Conservation (phyloP, 1,139 yeast species). For the Ogataea hybrid region DNA sequence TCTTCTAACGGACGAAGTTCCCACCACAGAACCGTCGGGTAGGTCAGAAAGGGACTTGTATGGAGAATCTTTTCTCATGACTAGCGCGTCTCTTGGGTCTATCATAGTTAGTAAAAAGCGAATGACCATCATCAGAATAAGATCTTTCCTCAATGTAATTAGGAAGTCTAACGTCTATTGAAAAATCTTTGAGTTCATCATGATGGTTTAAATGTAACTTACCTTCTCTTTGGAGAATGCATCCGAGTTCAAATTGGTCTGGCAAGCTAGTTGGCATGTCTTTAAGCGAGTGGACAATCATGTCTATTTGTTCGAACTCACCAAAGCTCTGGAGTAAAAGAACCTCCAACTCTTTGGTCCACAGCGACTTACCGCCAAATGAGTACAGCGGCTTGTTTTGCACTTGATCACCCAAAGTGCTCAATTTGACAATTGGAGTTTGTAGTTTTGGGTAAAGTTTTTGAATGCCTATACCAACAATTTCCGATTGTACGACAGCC, state of each 20-base stretch:
- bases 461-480: conserved; percentile 62
- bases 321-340: conserved; percentile 60
- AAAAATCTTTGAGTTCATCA: conserved; percentile 29
- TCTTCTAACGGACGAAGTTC: conserved; percentile 91
- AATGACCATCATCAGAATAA: conserved; percentile 21
- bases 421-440: conserved; percentile 73
- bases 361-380: conserved; percentile 92
- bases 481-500: conserved; percentile 84
- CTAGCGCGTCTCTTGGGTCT: conserved; percentile 92
- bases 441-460: conserved; percentile 57
- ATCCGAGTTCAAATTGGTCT: conserved; percentile 85
- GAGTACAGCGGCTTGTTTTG: conserved; percentile 84
- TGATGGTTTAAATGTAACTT: conserved; percentile 21
- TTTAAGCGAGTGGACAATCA: conserved; percentile 90
- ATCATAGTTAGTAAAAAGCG: conserved; percentile 13
- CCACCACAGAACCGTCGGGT: conserved; percentile 85
- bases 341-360: conserved; percentile 95
- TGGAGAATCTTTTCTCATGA: conserved; percentile 67
- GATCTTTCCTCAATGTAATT: conserved; percentile 39
- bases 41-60: conserved; percentile 66
- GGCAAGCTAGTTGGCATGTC: conserved; percentile 95
- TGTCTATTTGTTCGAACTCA: conserved; percentile 69
- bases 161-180: conserved; percentile 55
- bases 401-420: conserved; percentile 88
- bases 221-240: conserved; percentile 76